phyloP scores from a whole-genome alignment of 768 basidiomycete genomes.

The Mycena crocata region DNA sequence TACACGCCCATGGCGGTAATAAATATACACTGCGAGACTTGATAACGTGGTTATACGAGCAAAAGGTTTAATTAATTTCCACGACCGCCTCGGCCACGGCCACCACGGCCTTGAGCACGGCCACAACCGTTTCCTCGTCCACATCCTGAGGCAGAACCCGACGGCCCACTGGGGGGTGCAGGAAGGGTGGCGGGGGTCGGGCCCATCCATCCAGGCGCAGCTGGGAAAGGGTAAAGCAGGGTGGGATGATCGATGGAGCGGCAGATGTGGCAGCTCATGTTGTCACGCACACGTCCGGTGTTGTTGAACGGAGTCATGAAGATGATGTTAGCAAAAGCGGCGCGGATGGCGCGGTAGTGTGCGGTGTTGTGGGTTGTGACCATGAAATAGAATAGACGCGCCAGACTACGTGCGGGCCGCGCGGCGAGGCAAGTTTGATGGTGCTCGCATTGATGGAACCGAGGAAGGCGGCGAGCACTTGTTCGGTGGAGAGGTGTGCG shows the following conservation, averaged over 20 bases:
- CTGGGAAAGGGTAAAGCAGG: conserved; percentile 4
- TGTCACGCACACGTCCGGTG: background rate
- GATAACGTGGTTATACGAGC: too few species aligned
- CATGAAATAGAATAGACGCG: too few species aligned
- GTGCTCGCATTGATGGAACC: too few species aligned
- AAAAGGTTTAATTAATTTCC: too few species aligned
- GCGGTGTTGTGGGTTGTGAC: background rate
- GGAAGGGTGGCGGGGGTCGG: conserved; percentile 13
- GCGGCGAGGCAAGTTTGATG: too few species aligned
- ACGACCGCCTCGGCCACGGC: too few species aligned
- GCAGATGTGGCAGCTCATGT: conserved; percentile 13
- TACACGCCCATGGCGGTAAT: too few species aligned
- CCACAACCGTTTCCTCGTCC: background rate
- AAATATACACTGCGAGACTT: too few species aligned
- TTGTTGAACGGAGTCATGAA: conserved; percentile 1
- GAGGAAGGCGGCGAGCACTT: too few species aligned
- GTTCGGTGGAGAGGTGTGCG: too few species aligned
- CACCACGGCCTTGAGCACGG: background rate
- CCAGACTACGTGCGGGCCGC: too few species aligned
- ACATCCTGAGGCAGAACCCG: background rate
- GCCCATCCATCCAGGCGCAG: conserved; percentile 1
- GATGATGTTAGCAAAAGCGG: background rate
- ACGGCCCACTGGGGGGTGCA: background rate
- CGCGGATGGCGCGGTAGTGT: background rate
- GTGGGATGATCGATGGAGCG: conserved; percentile 11